Evolutionary conservation across 228 moss, liverwort and hornwort genomes (phyloP).

Genomic region (Sphagnum magellanicum): DNA sequence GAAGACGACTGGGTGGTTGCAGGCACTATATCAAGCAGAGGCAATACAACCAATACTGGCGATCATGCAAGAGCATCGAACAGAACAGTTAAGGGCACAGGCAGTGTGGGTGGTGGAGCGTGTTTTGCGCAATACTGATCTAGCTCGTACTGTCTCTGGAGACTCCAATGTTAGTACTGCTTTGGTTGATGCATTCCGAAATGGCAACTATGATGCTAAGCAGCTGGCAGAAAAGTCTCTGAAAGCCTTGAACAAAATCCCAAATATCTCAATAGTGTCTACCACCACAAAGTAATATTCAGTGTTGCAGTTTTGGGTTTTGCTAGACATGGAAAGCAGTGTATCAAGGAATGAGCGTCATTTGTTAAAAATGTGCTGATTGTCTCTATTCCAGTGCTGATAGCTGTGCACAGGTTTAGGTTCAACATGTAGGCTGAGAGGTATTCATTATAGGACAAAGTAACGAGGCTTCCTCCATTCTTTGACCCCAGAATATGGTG

Average conservation of each 20-base stretch:
- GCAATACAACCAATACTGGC: conserved; percentile 72
- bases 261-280: conserved; percentile 57
- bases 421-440: too few relatives aligned
- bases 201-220: conserved; percentile 64
- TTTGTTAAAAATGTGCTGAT: too few relatives aligned
- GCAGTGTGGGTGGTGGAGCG: conserved; percentile 92
- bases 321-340: too few relatives aligned
- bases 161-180: conserved; percentile 75
- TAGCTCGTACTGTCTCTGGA: conserved; percentile 62
- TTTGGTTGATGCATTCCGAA: conserved; percentile 75
- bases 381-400: too few relatives aligned
- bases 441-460: too few relatives aligned
- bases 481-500: too few relatives aligned
- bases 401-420: too few relatives aligned
- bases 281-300: neutral
- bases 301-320: too few relatives aligned
- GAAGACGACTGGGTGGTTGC: neutral
- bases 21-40: conserved; percentile 51
- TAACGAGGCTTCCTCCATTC: too few relatives aligned
- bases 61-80: conserved; percentile 85
- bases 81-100: conserved; percentile 62
- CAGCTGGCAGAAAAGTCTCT: conserved; percentile 78
- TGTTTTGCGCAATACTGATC: conserved; percentile 70
- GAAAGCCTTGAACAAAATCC: conserved; percentile 93
- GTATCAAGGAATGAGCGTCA: too few relatives aligned